A percentile compares a stretch with the other conserved stretches of the same genome.
Evolutionary conservation across 2,329 filamentous ascomycete genomes (phyloP).

Genomic region (Colletotrichum musae): DNA sequence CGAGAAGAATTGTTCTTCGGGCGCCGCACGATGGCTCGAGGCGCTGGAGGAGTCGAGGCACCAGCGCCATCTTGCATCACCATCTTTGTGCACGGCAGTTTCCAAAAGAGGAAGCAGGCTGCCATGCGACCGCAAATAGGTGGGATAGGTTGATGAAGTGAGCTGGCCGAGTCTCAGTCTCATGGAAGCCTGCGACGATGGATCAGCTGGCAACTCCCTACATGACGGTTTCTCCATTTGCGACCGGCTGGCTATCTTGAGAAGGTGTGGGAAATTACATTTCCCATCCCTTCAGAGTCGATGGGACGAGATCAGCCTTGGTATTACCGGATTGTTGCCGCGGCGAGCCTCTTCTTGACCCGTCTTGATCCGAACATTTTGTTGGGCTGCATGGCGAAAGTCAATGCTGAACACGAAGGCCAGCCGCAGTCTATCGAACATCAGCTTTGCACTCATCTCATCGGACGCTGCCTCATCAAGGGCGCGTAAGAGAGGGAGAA

Average conservation of each 20-base stretch:
- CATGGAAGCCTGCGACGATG: not conserved
- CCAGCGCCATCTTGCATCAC: slow-evolving; percentile 23
- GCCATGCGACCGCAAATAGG: slow-evolving; percentile 15
- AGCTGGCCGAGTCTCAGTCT: not conserved
- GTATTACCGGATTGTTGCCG: slow-evolving; percentile 13
- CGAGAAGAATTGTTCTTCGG: slow-evolving; percentile 8
- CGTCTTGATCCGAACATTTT: not conserved
- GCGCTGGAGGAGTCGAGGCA: slow-evolving; percentile 2
- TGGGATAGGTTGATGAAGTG: too few species aligned
- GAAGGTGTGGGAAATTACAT: not conserved
- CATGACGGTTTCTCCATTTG: not conserved
- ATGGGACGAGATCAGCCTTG: not conserved
- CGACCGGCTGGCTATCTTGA: not conserved
- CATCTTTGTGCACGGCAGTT: slow-evolving; percentile 16
- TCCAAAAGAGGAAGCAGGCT: slow-evolving; percentile 13
- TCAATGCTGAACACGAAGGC: slow-evolving; percentile 6
- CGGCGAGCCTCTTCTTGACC: not conserved
- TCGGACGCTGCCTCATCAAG: not conserved
- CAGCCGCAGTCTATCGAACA: not conserved
- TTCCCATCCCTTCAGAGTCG: slow-evolving; percentile 10
- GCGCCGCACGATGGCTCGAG: slow-evolving; percentile 23
- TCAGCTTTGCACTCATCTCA: not conserved
- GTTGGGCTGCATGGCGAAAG: slow-evolving; percentile 9
- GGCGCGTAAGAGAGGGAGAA: not conserved
- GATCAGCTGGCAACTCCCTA: not conserved